Evolutionary conservation across 148 eudicot genomes (phyloP).

Genomic region (Rhododendron griersonianum): DNA sequence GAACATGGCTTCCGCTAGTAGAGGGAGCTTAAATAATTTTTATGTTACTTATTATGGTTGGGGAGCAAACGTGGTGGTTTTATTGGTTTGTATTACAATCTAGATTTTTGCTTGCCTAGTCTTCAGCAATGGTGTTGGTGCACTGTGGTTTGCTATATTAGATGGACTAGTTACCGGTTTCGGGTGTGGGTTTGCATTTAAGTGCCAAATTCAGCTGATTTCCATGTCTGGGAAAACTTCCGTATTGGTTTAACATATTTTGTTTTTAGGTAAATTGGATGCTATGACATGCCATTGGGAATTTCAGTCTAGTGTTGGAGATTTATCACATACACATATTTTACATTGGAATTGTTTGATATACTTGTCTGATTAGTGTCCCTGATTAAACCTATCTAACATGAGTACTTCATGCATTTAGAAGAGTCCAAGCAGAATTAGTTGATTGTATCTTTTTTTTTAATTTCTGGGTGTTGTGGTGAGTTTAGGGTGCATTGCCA

Average conservation of each 20-base stretch:
- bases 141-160: not conserved
- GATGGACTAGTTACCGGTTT: not conserved
- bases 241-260: not conserved
- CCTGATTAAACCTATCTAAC: not conserved
- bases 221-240: not conserved
- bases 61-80: not conserved
- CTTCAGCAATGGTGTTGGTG: not conserved
- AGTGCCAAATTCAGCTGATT: not conserved
- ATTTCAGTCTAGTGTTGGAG: not conserved
- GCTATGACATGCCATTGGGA: not conserved
- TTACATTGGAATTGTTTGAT: not conserved
- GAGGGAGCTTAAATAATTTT: not conserved
- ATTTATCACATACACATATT: not conserved
- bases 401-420: not conserved
- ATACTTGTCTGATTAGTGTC: not conserved
- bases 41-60: not conserved
- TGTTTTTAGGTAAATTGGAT: not conserved
- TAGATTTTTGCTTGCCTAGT: not conserved
- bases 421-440: not conserved
- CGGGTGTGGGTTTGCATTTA: not conserved
- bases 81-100: not conserved
- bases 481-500: constrained; percentile 77
- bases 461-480: constrained; percentile 8
- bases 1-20: not conserved
- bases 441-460: not conserved